phyloP scores from a whole-genome alignment of 305 asterid species.

The Fraxinus floribunda region DNA sequence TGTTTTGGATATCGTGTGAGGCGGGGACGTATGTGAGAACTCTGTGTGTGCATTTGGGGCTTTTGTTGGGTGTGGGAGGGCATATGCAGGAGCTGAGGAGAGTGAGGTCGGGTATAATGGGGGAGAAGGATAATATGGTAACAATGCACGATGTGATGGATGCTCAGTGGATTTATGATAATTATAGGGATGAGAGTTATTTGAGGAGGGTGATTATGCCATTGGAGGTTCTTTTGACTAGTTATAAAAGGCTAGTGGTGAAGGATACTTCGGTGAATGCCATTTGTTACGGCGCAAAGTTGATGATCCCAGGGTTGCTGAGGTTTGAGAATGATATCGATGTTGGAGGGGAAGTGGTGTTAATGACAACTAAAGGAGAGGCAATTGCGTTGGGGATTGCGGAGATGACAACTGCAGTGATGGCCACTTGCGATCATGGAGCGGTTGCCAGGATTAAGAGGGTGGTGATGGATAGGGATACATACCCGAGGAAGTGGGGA shows the following conservation, averaged over 20 bases:
- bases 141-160: slow-evolving; percentile 98
- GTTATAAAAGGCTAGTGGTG: slow-evolving; percentile 91
- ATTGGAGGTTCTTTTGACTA: slow-evolving; percentile 79
- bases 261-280: slow-evolving; percentile 98
- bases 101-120: slow-evolving; percentile 86
- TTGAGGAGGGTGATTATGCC: slow-evolving; percentile 96
- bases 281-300: slow-evolving; percentile 85
- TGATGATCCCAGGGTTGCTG: slow-evolving; percentile 94
- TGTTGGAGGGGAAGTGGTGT: slow-evolving; percentile 82
- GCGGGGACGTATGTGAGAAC: slow-evolving; percentile 98
- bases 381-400: slow-evolving; percentile 91
- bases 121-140: slow-evolving; percentile 98
- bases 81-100: slow-evolving; percentile 98
- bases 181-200: slow-evolving; percentile 77
- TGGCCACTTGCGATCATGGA: slow-evolving; percentile 99
- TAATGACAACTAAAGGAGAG: slow-evolving; percentile 99
- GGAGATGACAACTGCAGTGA: slow-evolving; percentile 95
- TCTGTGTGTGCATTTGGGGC: slow-evolving; percentile 91
- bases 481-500: slow-evolving; percentile 98
- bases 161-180: slow-evolving; percentile 87
- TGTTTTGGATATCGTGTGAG: slow-evolving; percentile 96
- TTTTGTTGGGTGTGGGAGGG: slow-evolving; percentile 85
- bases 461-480: slow-evolving; percentile 99
- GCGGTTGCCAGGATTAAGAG: slow-evolving; percentile 95
- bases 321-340: slow-evolving; percentile 96